phyloP scores from a whole-genome alignment of 345 rosid species.

The Lagerstroemia speciosa region DNA sequence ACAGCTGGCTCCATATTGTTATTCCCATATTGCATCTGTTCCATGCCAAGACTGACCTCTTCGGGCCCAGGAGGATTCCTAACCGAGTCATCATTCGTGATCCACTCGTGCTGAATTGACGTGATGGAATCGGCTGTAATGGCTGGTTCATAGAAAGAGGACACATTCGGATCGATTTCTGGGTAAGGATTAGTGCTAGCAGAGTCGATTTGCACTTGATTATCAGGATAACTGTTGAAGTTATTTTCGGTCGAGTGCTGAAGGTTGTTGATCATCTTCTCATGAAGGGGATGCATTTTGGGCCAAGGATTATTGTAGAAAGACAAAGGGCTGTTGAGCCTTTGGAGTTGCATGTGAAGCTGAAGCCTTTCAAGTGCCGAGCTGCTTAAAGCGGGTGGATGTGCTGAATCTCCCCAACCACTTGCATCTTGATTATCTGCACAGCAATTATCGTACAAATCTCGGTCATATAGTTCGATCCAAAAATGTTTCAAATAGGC shows the following conservation, averaged over 20 bases:
- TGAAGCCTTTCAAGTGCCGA: conserved; percentile 90
- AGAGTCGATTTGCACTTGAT: conserved; percentile 5
- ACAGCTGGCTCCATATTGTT: background rate
- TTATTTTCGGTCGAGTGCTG: conserved; percentile 18
- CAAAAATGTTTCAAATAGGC: background rate
- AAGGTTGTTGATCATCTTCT: conserved; percentile 26
- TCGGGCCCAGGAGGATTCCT: background rate
- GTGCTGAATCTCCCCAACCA: conserved; percentile 19
- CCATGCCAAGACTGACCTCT: background rate
- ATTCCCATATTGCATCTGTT: background rate
- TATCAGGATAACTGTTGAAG: conserved; percentile 7
- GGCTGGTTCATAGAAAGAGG: background rate
- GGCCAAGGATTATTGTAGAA: conserved; percentile 79
- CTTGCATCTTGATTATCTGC: conserved; percentile 6
- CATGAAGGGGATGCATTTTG: conserved; percentile 39
- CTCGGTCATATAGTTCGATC: background rate
- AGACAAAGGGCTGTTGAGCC: conserved; percentile 46
- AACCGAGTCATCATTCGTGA: background rate
- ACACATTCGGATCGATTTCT: background rate
- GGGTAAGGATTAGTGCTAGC: background rate
- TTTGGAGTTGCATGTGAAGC: conserved; percentile 86
- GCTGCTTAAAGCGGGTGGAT: conserved; percentile 53
- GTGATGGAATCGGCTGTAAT: background rate
- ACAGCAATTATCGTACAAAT: background rate
- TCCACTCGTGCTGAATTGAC: background rate